Evolutionary conservation across 106 monocot genomes (phyloP).

Genomic region (Chionographis japonica): DNA sequence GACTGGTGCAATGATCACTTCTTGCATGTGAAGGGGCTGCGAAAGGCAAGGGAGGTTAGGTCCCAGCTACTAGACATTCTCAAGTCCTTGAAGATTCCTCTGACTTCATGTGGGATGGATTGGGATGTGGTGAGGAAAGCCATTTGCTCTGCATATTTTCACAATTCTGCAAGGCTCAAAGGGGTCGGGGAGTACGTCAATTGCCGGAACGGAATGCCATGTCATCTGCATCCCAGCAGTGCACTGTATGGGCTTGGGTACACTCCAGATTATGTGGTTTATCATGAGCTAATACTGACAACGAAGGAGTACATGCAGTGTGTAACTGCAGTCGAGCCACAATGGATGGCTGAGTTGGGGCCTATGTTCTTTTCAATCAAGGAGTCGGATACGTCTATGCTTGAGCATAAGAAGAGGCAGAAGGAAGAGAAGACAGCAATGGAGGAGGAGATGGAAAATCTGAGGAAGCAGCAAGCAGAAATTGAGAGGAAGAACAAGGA

Average conservation of each 20-base stretch:
- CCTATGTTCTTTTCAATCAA: constrained; percentile 98
- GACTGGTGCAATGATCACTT: constrained; percentile 98
- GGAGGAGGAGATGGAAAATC: constrained; percentile 96
- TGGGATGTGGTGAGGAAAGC: constrained; percentile 97
- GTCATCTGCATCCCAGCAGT: constrained; percentile 92
- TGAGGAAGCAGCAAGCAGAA: constrained; percentile 67
- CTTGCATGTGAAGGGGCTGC: constrained; percentile 84
- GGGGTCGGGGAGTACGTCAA: constrained; percentile 95
- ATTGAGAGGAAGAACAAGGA: constrained; percentile 26
- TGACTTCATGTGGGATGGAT: constrained; percentile 78
- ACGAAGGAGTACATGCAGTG: constrained; percentile 97
- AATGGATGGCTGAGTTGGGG: constrained; percentile 93
- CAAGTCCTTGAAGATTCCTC: constrained; percentile 69
- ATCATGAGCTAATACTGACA: constrained; percentile 83
- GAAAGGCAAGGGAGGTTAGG: constrained; percentile 87
- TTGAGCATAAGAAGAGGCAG: constrained; percentile 88
- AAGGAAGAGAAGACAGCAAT: constrained; percentile 87
- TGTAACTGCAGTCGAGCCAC: constrained; percentile 89
- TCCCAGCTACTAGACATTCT: constrained; percentile 91
- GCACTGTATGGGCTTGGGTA: constrained; percentile 90
- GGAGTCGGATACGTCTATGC: constrained; percentile 74
- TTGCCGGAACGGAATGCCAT: constrained; percentile 89
- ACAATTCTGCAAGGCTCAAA: constrained; percentile 80
- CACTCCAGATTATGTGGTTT: constrained; percentile 86
- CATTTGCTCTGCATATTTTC: constrained; percentile 93